Evolutionary conservation across 148 eudicot species (phyloP).

Genomic region (Persicaria tinctoria): DNA sequence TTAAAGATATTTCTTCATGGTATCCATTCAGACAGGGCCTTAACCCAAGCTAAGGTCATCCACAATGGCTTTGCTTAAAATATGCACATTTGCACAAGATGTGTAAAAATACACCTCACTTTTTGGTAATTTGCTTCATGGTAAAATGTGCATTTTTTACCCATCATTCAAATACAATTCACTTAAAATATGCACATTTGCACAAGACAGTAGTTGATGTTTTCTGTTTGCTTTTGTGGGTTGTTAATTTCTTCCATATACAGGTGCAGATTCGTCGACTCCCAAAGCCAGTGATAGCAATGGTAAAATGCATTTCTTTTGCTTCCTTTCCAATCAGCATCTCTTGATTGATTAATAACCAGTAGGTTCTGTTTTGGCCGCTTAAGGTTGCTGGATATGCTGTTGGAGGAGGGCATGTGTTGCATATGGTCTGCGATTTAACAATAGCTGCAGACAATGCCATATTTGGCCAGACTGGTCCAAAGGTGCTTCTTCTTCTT

Average conservation of each 20-base stretch:
- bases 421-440: slow-evolving; percentile 96
- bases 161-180: too few relatives aligned
- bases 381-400: slow-evolving; percentile 98
- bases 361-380: not conserved
- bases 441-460: slow-evolving; percentile 99
- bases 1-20: too few relatives aligned
- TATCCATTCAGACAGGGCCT: too few relatives aligned
- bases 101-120: too few relatives aligned
- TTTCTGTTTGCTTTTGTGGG: not conserved
- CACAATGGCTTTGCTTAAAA: too few relatives aligned
- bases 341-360: not conserved
- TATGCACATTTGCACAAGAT: too few relatives aligned
- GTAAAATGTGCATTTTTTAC: too few relatives aligned
- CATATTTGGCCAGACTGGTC: slow-evolving; percentile 95
- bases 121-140: too few relatives aligned
- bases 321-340: not conserved
- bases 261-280: slow-evolving; percentile 92
- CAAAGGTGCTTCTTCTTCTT: slow-evolving; percentile 46
- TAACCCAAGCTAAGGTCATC: too few relatives aligned
- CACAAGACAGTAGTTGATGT: not conserved
- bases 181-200: too few relatives aligned
- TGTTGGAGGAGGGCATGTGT: slow-evolving; percentile 92
- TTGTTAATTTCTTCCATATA: not conserved
- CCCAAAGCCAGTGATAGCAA: slow-evolving; percentile 96
- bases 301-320: slow-evolving; percentile 36